phyloP scores from a whole-genome alignment of 2,329 filamentous ascomycete genomes.

The Penicillium sp. region DNA sequence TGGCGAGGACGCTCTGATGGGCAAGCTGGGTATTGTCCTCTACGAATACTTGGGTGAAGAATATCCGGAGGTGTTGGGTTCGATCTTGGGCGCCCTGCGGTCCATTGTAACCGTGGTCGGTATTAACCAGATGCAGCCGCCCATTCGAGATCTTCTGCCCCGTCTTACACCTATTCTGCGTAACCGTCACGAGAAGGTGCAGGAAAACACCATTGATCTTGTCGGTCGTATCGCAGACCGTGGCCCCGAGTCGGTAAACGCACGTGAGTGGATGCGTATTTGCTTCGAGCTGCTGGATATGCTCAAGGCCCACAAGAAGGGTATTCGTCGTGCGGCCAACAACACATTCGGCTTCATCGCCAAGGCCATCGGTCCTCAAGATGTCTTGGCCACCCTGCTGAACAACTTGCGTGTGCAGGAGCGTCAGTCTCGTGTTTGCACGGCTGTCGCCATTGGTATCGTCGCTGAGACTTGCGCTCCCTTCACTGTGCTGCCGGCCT shows the following conservation, averaged over 20 bases:
- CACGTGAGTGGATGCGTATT: constrained; percentile 99
- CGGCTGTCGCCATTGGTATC: constrained; percentile 96
- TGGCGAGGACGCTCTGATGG: constrained; percentile 92
- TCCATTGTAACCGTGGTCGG: constrained; percentile 98
- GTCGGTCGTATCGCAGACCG: constrained; percentile 97
- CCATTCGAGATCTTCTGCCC: constrained; percentile 92
- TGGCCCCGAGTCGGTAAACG: constrained; percentile 93
- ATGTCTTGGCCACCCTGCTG: constrained; percentile 90
- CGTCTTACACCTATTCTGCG: constrained; percentile 96
- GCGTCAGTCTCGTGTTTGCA: constrained; percentile 97
- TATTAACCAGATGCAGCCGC: constrained; percentile 97
- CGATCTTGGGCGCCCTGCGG: constrained; percentile 89
- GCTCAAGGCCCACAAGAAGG: constrained; percentile 99
- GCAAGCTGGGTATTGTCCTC: constrained; percentile 88
- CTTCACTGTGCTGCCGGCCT: constrained; percentile 94
- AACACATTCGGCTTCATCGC: constrained; percentile 99
- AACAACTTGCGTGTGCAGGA: constrained; percentile 98
- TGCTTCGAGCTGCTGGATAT: constrained; percentile 99
- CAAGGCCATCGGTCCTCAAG: constrained; percentile 96
- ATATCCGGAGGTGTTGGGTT: constrained; percentile 95
- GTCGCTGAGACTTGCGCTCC: constrained; percentile 98
- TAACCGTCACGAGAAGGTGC: constrained; percentile 98
- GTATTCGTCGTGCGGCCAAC: constrained; percentile 95
- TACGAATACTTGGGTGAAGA: constrained; percentile 99
- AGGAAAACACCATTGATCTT: constrained; percentile 97